Evolutionary conservation across 352 stramenopile genomes (phyloP), one percentile per base, ranked within the genome.

Genomic region (Pythium vanterpoolii): DNA sequence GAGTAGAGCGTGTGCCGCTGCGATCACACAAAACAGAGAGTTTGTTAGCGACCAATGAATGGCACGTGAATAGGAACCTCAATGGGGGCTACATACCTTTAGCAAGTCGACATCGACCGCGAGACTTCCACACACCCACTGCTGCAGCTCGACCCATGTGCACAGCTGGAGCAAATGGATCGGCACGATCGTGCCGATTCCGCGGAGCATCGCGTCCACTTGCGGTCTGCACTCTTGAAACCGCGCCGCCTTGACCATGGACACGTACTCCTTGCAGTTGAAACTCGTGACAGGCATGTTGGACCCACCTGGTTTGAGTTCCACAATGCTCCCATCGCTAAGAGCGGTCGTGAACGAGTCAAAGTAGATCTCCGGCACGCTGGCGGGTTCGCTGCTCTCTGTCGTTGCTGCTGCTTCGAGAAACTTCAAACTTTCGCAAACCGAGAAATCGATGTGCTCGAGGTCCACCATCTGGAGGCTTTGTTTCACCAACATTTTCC

Each of bases 401-500:
- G 27, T 36, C 3, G 55, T 50, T 19, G 56, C 61, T 1, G 53
- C 56, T 18, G 62, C 39, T 40, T 68, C 70, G 6, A 74, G 31
- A 28, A 69, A 66, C 44, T 65, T 66, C 30, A 77, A 64, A 60
- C 68, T 69, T 28, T 73, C 65, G 16, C 65, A 73, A 18, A 73
- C 34, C 0, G 65, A 75, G 56, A 62, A 66, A 40, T 88, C 79
- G 24, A 93, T 72, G 44, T 73, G 77, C 30, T 89, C 75, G 0
- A 93, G 61, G 38, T 93, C 83, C 4, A 73, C 57, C 8, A 83
- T 67, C 14, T 70, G 53, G 4, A 90, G 60, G n/a, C 64, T 87
- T 50, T 93, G 80, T 36, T 89, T 85, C 28, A 90, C 83, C 3
- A 93, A 49, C 69, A 89, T 75, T 55, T 93, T 93, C 83, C 83